A percentile compares a stretch with the other conserved stretches of the same genome.
phyloP scores from a whole-genome alignment of 2,329 filamentous ascomycete species.

The Neoscytalidium dimidiatum region DNA sequence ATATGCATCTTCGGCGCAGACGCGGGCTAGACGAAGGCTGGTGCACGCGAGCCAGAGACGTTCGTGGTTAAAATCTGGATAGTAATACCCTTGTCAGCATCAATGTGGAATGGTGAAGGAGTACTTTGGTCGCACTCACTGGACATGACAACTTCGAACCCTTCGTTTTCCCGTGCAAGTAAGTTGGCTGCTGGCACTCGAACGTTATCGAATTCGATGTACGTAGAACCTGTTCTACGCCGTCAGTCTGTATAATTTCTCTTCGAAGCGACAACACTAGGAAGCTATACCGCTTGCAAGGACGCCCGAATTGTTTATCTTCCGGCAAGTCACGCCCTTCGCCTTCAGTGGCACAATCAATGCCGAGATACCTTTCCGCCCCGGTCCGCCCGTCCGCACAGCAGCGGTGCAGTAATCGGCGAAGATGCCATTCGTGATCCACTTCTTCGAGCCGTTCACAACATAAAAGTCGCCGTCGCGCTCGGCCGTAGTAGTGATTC shows the following conservation, averaged over 20 bases:
- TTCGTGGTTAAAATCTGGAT: constrained; percentile 36
- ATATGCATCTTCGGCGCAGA: constrained; percentile 32
- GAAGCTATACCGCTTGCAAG: constrained; percentile 21
- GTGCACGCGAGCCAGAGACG: constrained; percentile 35
- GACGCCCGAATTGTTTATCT: neutral
- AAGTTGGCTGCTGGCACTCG: constrained; percentile 32
- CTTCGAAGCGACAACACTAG: neutral
- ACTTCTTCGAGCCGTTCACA: constrained; percentile 43
- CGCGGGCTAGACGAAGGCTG: constrained; percentile 30
- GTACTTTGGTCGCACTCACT: neutral
- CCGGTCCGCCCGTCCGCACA: constrained; percentile 32
- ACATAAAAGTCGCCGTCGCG: constrained; percentile 34
- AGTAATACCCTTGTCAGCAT: neutral
- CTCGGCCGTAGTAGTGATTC: constrained; percentile 30
- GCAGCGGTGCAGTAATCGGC: constrained; percentile 37
- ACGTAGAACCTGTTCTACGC: constrained; percentile 10
- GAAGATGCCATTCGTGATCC: constrained; percentile 40
- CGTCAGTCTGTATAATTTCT: constrained; percentile 30
- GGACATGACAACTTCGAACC: constrained; percentile 26
- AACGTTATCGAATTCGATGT: constrained; percentile 35
- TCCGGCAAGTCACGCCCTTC: neutral
- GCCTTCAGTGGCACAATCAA: constrained; percentile 30
- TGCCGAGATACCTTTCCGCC: constrained; percentile 33
- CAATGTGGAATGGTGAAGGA: too few relatives aligned
- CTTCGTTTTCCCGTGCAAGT: constrained; percentile 32